A percentile compares a stretch with the other conserved stretches of the same genome.
Evolutionary conservation across 164 flowering plant species (phyloP).

Genomic region (Magnolia changhungtana): DNA sequence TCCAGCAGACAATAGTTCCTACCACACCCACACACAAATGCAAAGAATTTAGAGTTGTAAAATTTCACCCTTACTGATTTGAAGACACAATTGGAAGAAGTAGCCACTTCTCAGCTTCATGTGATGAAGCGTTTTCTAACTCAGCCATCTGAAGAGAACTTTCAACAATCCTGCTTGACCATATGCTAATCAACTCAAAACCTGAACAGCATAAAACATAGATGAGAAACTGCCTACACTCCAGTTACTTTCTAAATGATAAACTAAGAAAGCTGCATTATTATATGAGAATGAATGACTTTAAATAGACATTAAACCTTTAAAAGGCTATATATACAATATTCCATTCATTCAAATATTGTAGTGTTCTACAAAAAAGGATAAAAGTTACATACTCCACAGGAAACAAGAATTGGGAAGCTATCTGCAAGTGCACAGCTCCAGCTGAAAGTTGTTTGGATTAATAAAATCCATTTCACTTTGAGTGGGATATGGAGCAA

Average conservation of each 20-base stretch:
- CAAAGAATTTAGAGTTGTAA: background rate
- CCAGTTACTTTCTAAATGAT: background rate
- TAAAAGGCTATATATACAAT: background rate
- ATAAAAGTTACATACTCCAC: background rate
- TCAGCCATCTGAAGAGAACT: conserved; percentile 93
- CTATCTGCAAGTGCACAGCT: background rate
- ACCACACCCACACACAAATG: background rate
- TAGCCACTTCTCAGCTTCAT: conserved; percentile 84
- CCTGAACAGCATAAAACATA: conserved; percentile 39
- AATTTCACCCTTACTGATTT: conserved; percentile 44
- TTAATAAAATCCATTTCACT: too few relatives aligned
- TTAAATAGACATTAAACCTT: background rate
- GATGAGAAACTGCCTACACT: background rate
- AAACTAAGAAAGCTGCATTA: background rate
- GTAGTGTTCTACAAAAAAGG: background rate
- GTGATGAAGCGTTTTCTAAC: conserved; percentile 81
- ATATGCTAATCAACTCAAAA: conserved; percentile 65
- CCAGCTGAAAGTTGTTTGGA: background rate
- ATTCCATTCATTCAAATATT: background rate
- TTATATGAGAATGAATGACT: background rate
- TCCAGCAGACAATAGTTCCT: background rate
- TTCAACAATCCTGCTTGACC: conserved; percentile 71
- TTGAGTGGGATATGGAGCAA: too few relatives aligned
- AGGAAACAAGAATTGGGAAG: background rate
- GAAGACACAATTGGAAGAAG: conserved; percentile 53